Base-by-base conservation (phyloP, 2,329 filamentous ascomycete genomes). In the Aspergillus niger region DNA sequence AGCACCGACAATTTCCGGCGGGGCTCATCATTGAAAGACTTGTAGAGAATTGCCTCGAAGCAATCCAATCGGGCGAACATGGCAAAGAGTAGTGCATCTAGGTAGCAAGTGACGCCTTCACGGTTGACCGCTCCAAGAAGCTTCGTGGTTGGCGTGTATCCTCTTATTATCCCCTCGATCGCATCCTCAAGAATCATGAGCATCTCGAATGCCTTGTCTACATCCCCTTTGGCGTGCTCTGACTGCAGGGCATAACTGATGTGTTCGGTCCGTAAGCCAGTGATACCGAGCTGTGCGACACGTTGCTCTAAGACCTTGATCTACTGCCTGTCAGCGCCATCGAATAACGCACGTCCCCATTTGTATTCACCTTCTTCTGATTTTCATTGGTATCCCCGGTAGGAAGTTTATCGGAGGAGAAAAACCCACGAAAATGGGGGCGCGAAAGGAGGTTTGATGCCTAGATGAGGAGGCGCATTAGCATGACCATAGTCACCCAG, bases 31-130 rank as follows among this genome's bases (percentile, higher is more conserved):
- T 87, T 84, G 63, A 91, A 91, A 7, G 89, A 87, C 59, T 89
- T 89, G 74, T 91, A 93, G 36, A 97, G 82, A 83, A 98, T 96
- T 52, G 90, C 91, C 75, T 98, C 94, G 74, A 97, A 99, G 65
- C 90, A 93, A 66, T 92, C 89, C 39, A 97, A 83, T 62, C 91
- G 89, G 17, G 91, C 90, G 74, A 98, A 98, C 92, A 99, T 97
- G 74, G 94, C 90, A 74, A 97, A 98, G 1, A 99, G 83, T 22
- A 98, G 80, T 0, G 94, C 85, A 74, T 98, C 95, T 15, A 98
- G 81, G 74, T 96, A 98, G 79, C 95, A 99, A n/a, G 94, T 98
- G 38, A 97, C 92, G 51, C 86, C 86, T 48, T 89, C 84, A 51
- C 92, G 84, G 72, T 99, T 99, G 68, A 91, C 89, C 11, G 95